Percentiles rank a stretch among this genome's conserved stretches.
Conservation (phyloP, 176 grass and related monocot genomes). For the Thalia dealbata region DNA sequence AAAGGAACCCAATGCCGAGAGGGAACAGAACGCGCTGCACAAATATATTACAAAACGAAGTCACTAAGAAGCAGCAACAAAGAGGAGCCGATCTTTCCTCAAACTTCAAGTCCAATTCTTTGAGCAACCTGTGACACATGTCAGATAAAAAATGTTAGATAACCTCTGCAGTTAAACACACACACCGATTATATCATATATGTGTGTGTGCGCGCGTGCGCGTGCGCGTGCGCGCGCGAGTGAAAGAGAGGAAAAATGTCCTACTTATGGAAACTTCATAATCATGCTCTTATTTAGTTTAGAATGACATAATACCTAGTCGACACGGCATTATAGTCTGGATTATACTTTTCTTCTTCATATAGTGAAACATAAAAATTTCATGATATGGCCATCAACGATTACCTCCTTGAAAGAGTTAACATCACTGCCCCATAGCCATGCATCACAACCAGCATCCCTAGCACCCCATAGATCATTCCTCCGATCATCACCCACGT, state of each 20-base stretch:
- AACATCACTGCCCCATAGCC: constrained; percentile 95
- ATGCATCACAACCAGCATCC: constrained; percentile 90
- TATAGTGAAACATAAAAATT: background rate
- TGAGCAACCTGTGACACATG: constrained; percentile 27
- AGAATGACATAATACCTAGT: no score
- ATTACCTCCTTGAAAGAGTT: constrained; percentile 95
- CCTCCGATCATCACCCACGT: constrained; percentile 89
- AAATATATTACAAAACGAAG: background rate
- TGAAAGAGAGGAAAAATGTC: no score
- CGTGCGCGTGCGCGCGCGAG: no score
- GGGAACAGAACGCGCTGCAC: background rate
- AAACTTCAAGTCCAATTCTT: constrained; percentile 35
- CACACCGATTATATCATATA: no score
- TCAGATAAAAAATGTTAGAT: background rate
- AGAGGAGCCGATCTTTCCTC: background rate
- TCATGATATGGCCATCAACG: background rate
- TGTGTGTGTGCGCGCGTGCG: no score
- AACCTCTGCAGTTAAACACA: background rate
- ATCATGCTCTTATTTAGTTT: no score
- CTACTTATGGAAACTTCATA: no score
- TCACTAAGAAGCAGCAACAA: background rate
- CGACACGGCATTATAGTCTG: background rate
- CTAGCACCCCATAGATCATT: constrained; percentile 94
- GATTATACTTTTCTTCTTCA: background rate
- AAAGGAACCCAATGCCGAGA: background rate